Base-by-base conservation (phyloP, 495 filamentous ascomycete species). In the Penicillium herquei region DNA sequence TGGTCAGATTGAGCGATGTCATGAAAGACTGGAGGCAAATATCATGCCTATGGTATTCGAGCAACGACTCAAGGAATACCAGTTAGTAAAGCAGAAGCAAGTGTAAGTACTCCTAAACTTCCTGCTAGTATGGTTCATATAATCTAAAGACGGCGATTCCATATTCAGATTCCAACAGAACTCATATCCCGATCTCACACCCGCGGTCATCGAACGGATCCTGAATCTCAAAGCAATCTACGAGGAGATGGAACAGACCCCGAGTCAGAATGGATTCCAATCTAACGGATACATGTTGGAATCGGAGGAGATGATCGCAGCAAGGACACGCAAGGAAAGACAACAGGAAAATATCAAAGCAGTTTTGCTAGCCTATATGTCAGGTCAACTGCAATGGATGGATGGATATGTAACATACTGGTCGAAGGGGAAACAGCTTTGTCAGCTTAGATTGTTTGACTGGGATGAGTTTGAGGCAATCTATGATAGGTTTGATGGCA, bases 381-480 rank as follows among this genome's bases (percentile, higher is more conserved):
- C 14, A 5, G 13, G 39, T 8, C 14, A 41, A 8, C 8, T 41
- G 33, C 39, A 44, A 44, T 26, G 21, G 21, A 7, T 34, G 16
- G 44, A 45, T 31, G 54, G 54, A 17, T 39, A 51, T 11, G 31
- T 56, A 30, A 56, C 54, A 6, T 56, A 51, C 12, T 56, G 54
- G 54, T 34, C 40, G 5, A 34, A 45, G 0, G 54, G 54, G 1
- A 39, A 18, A 2, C 40, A 51, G 40, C 26, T 50, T 8, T 50
- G 48, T n/a, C 33, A 50, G 8, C 48, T 33, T 0, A 26, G 48
- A n/a, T 33, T 34, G 7, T 50, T 50, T 16, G 21, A 14, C 16
- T 50, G 48, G 48, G 48, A 39, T 18, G 48, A 50, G 11, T 50
- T 50, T n/a, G 48, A 50, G 7, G 48, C 34, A 3, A 39, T 50